Evolutionary conservation across 345 rosid genomes (phyloP).

Genomic region (Eucalyptus marginata): DNA sequence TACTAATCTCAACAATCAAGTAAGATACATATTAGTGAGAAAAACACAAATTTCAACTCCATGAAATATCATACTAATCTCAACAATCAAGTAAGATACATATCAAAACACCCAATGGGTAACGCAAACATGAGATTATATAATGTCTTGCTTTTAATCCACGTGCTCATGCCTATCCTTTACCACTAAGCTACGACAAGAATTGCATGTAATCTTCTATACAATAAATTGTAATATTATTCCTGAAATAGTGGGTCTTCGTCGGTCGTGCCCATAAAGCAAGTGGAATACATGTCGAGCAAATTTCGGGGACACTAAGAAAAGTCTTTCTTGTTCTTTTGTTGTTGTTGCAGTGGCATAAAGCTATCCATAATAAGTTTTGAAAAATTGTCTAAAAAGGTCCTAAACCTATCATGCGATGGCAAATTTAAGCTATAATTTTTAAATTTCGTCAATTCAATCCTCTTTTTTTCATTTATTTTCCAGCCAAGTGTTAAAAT

Average conservation of each 20-base stretch:
- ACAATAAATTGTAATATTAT: background rate
- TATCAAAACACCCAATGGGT: background rate
- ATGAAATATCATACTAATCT: background rate
- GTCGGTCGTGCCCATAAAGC: background rate
- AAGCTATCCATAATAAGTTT: too few relatives aligned
- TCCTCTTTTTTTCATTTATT: too few relatives aligned
- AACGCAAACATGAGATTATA: background rate
- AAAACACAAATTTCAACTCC: background rate
- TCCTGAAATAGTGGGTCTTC: background rate
- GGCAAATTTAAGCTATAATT: rapidly evolving
- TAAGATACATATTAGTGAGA: background rate
- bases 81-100: background rate
- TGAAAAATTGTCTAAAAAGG: too few relatives aligned
- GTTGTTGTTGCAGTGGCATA: too few relatives aligned
- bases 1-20: background rate
- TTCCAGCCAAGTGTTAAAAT: too few relatives aligned
- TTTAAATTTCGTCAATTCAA: too few relatives aligned
- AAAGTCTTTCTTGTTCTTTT: background rate
- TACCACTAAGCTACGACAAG: background rate
- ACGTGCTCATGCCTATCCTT: background rate
- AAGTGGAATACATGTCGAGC: background rate
- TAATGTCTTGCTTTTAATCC: background rate
- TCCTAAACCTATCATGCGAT: too few relatives aligned
- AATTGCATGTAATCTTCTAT: background rate
- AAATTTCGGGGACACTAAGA: background rate